Percentiles rank a stretch among this genome's conserved stretches.
Conservation (phyloP, 306 rosid genomes). For the Dryas alaskensis region DNA sequence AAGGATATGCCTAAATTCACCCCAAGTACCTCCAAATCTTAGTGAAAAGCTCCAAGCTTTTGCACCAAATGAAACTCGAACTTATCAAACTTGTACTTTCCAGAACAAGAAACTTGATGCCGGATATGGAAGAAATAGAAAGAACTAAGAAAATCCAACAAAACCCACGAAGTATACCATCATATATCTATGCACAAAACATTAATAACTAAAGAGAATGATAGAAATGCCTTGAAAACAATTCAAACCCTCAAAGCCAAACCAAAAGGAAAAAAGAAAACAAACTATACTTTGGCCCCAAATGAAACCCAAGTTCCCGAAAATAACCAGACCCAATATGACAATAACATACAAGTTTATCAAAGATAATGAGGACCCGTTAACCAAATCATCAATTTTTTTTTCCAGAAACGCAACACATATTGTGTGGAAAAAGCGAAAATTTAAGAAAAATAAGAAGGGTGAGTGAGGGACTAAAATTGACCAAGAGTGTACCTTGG, state of each 20-base stretch:
- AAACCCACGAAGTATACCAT: constrained; percentile 26
- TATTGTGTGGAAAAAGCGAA: no score
- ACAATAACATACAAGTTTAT: not conserved
- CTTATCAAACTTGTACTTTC: constrained; percentile 30
- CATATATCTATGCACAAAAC: constrained; percentile 3
- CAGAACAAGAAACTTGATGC: constrained; percentile 43
- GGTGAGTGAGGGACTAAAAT: not conserved
- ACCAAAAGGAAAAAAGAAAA: not conserved
- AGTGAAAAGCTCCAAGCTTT: constrained; percentile 12
- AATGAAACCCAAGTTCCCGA: not conserved
- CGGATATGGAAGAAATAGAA: constrained; percentile 33
- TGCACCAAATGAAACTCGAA: constrained; percentile 32
- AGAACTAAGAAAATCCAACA: constrained; percentile 29
- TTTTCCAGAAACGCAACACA: not conserved
- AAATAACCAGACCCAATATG: constrained; percentile 17
- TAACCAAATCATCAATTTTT: constrained; percentile 11
- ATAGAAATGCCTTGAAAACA: constrained; percentile 13
- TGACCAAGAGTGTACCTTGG: constrained; percentile 46
- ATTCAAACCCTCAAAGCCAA: constrained; percentile 10
- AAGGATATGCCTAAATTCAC: constrained; percentile 5
- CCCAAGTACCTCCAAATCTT: constrained; percentile 19
- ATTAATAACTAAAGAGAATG: not conserved
- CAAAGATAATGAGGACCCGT: constrained; percentile 8
- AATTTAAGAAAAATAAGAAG: not conserved
- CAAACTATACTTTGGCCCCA: not conserved